Conservation (phyloP, 2,329 filamentous ascomycete species). For the Thielaviopsis euricoi region DNA sequence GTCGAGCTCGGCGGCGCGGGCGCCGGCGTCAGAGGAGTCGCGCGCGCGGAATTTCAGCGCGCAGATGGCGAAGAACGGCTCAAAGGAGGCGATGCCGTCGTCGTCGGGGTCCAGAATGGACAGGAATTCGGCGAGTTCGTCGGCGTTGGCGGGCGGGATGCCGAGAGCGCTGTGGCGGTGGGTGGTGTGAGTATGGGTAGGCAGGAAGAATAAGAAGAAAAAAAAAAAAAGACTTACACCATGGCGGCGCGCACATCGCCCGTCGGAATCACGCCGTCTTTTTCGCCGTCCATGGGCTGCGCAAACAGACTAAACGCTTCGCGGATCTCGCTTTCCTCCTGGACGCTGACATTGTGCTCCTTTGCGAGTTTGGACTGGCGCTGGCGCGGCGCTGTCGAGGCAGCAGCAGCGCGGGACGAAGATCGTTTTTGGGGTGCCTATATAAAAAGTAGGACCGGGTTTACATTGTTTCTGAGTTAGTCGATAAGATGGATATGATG, state of each 20-base stretch:
- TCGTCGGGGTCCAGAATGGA: constrained; percentile 68
- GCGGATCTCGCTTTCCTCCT: constrained; percentile 77
- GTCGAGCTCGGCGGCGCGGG: constrained; percentile 51
- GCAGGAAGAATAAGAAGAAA: not conserved
- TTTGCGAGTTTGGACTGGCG: constrained; percentile 80
- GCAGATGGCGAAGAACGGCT: constrained; percentile 72
- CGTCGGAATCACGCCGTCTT: constrained; percentile 51
- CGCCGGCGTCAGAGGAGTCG: constrained; percentile 33
- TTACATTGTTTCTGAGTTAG: not conserved
- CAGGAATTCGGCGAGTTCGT: constrained; percentile 61
- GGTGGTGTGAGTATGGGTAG: not conserved
- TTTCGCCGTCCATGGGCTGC: constrained; percentile 53
- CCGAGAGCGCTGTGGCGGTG: constrained; percentile 62
- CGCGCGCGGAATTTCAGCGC: constrained; percentile 65
- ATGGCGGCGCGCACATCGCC: constrained; percentile 55
- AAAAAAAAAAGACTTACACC: constrained; percentile 35
- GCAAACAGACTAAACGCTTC: constrained; percentile 80
- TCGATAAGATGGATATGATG: not conserved
- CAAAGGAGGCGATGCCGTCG: constrained; percentile 62
- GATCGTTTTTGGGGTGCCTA: constrained; percentile 38
- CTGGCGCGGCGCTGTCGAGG: constrained; percentile 21
- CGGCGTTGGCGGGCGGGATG: constrained; percentile 43
- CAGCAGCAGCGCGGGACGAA: constrained; percentile 17
- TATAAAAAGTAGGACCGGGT: not conserved
- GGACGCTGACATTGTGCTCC: constrained; percentile 69